Percentiles rank a stretch among this genome's conserved stretches.
phyloP scores from a whole-genome alignment of 164 flowering plant genomes.

The Aristolochia fimbriata region DNA sequence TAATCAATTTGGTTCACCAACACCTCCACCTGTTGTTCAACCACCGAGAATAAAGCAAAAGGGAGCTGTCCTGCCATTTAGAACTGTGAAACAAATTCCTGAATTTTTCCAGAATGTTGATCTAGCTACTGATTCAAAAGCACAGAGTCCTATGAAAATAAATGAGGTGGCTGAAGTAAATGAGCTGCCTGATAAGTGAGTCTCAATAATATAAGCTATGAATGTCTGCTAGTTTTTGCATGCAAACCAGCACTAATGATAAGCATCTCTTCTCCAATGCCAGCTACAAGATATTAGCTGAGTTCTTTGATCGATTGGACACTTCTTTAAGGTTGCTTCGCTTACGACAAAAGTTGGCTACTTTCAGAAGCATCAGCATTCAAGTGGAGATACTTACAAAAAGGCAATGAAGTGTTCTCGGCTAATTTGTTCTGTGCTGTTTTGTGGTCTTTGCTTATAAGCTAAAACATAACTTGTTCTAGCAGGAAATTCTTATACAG shows the following conservation, averaged over 20 bases:
- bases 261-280: not conserved
- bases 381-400: conserved; percentile 48
- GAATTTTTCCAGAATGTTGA: conserved; percentile 4
- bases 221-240: not conserved
- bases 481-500: conserved; percentile 41
- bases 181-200: conserved; percentile 37
- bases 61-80: conserved; percentile 8
- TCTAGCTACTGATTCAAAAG: not conserved
- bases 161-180: conserved; percentile 6
- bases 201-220: conserved; percentile 1
- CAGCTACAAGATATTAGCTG: conserved; percentile 34
- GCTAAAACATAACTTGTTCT: not conserved
- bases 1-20: conserved; percentile 23
- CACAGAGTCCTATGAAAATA: not conserved
- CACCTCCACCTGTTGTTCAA: conserved; percentile 36
- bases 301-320: conserved; percentile 42
- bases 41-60: conserved; percentile 15
- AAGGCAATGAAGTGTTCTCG: conserved; percentile 20
- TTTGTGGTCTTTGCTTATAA: not conserved
- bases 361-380: conserved; percentile 43
- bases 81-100: conserved; percentile 7
- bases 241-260: not conserved
- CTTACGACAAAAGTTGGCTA: conserved; percentile 33
- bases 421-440: not conserved
- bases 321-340: conserved; percentile 55